Evolutionary conservation across 2,329 filamentous ascomycete genomes (phyloP), one percentile per base, ranked within the genome.

Genomic region (Aureobasidium sp.): DNA sequence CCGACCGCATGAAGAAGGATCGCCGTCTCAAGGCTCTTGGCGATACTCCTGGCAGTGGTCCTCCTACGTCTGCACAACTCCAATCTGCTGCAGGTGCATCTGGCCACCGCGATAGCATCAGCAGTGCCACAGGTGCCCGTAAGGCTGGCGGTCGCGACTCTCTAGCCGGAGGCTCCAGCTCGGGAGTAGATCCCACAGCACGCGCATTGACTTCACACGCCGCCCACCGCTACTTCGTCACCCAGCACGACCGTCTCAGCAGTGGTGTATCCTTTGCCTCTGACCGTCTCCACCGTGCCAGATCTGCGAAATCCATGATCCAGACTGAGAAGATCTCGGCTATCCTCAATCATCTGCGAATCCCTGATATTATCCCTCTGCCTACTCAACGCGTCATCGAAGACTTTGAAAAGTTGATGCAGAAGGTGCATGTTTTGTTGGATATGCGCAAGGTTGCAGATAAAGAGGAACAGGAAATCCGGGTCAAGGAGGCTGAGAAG

Each of bases 201-300:
- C 79, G 61, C 85, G 87, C 70, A 86, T 87, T 73, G 85, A 97
- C 66, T 85, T 85, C 5, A 81, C 87, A 51, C 84, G 89, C 67
- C 88, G 95, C 75, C 87, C 92, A 76, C 75, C 83, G 66, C 82
- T 97, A 93, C 71, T 94, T 93, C 65, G 88, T 99, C 10, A 84
- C 88, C 8, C 86, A 68, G 10, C 67, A 63, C 71, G 93, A 97
- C 62, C 89, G 93, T 32, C 82, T 97, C 43, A 86, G 88, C 1
- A 88, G 87, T 9, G 93, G 94, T 7, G 90, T 96, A 39, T 88
- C 90, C 15, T 97, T 97, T 81, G 89, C 93, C 13, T 91, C 91
- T 32, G 89, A 93, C 69, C 87, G 85, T 72, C 84, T 93, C 63
- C 87, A 87, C 67, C 92, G 92, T 74, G 83, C 90, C 27, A 87